A percentile compares a stretch with the other conserved stretches of the same genome.
Evolutionary conservation across 2,329 filamentous ascomycete genomes (phyloP).

Genomic region (Plectosphaerella sp.): DNA sequence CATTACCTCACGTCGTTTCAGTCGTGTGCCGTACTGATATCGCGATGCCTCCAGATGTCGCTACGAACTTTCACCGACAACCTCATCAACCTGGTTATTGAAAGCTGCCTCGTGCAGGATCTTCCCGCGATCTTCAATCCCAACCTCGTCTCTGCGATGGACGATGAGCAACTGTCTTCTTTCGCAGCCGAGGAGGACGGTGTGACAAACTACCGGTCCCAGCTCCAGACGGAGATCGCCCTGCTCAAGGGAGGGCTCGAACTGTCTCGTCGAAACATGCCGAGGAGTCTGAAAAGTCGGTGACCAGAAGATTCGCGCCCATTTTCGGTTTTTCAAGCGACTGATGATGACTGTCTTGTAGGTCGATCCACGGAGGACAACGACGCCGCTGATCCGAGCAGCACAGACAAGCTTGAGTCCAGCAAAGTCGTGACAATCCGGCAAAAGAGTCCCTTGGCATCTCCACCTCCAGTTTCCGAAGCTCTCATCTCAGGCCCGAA

Average conservation of each 20-base stretch:
- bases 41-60: slow-evolving; percentile 26
- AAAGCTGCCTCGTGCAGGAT: slow-evolving; percentile 40
- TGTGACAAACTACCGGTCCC: slow-evolving; percentile 6
- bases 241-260: slow-evolving; percentile 6
- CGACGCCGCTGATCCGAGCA: no score
- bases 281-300: no score
- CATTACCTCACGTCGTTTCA: not conserved
- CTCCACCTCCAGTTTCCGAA: no score
- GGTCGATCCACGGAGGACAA: no score
- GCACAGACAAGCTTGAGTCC: no score
- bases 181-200: slow-evolving; percentile 26
- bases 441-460: no score
- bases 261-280: no score
- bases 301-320: no score
- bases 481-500: no score
- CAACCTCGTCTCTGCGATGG: slow-evolving; percentile 26
- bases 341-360: no score
- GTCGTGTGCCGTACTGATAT: not conserved
- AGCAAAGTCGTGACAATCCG: no score
- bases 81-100: slow-evolving; percentile 40
- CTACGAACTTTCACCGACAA: slow-evolving; percentile 41
- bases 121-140: slow-evolving; percentile 36
- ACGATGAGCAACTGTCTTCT: slow-evolving; percentile 19
- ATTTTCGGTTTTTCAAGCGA: no score
- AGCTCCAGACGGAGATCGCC: slow-evolving; percentile 8